These are phyloP conservation scores for Boletus vermiculosoides DNA, from an alignment of 768 basidiomycete species.

Conservation along the genomic window DNA sequence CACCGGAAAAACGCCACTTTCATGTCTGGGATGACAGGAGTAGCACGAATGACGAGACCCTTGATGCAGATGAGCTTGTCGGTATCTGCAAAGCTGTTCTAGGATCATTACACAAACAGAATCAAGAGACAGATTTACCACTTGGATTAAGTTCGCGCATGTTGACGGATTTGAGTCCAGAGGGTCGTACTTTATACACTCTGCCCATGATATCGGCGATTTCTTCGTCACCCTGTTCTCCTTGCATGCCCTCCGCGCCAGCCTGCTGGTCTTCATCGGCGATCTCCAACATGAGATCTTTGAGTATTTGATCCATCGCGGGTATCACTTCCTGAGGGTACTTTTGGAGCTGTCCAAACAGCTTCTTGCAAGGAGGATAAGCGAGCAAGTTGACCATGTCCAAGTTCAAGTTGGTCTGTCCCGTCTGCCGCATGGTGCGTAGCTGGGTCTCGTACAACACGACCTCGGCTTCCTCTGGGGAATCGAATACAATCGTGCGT, in stretches of 20 bases:
- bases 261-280: slow-evolving; percentile 78
- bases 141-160: slow-evolving; percentile 95
- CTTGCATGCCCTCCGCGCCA: slow-evolving; percentile 73
- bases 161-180: slow-evolving; percentile 78
- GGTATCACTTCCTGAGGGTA: slow-evolving; percentile 98
- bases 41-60: slow-evolving; percentile 95
- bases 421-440: slow-evolving; percentile 83
- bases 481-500: slow-evolving; percentile 46
- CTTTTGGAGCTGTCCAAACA: slow-evolving; percentile 80
- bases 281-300: slow-evolving; percentile 87
- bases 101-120: background rate
- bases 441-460: slow-evolving; percentile 79
- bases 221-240: slow-evolving; percentile 75
- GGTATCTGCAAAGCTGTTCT: slow-evolving; percentile 61
- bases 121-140: slow-evolving; percentile 46
- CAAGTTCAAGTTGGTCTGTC: slow-evolving; percentile 91
- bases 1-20: slow-evolving; percentile 98
- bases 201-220: slow-evolving; percentile 83
- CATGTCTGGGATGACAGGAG: slow-evolving; percentile 99
- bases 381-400: slow-evolving; percentile 84
- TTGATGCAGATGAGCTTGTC: slow-evolving; percentile 97
- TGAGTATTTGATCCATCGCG: slow-evolving; percentile 94
- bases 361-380: slow-evolving; percentile 80
- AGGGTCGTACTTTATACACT: slow-evolving; percentile 93
- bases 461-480: slow-evolving; percentile 67